Evolutionary conservation across 169 alveolate species (phyloP), one percentile per base, ranked within the genome.

Genomic region (Cryptosporidium parvum): DNA sequence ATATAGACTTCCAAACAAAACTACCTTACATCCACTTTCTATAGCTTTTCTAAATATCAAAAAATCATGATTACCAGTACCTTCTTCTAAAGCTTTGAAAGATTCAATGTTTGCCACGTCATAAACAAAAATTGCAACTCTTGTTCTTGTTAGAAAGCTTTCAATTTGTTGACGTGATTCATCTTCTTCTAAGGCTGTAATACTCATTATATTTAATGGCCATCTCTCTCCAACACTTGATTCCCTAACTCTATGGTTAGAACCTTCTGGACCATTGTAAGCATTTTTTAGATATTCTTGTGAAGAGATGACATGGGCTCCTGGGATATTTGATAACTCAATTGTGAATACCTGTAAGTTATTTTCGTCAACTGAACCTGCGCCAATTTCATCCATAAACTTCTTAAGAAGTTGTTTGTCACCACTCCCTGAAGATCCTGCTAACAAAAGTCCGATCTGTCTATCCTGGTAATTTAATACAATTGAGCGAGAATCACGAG

Each of bases 171-270:
- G 68, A 12, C 61, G 45, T 14, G 52, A 59, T 21, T 80, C 89
- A 18, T 37, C 75, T 14, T n/a, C 29, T 33, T 80, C 89, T 26
- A 80, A 3, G 33, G 65, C 9, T 4, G 89, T 61, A 1, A 80
- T 80, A 0, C 75, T 59, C 89, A 80, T 80, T 2, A 80, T 80
- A 16, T 80, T 80, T 18, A 80, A 44, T 26, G 89, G 89, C 89
- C 89, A 80, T 33, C 75, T 80, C 67, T 80, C 89, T 10, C 89
- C 89, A 18, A 65, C 53, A 48, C 67, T 65, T 2, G 89, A 80
- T n/a, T 80, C 89, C 23, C 89, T 80, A 18, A 80, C 48, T 18
- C 44, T 59, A 8, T 42, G 59, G 18, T 42, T 37, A 23, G 29
- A 16, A 0, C 52, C 85, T 23, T 29, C 85, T 3, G 48, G 6